phyloP scores from a whole-genome alignment of 2,329 filamentous ascomycete species.

The Epichloe coenophiala region DNA sequence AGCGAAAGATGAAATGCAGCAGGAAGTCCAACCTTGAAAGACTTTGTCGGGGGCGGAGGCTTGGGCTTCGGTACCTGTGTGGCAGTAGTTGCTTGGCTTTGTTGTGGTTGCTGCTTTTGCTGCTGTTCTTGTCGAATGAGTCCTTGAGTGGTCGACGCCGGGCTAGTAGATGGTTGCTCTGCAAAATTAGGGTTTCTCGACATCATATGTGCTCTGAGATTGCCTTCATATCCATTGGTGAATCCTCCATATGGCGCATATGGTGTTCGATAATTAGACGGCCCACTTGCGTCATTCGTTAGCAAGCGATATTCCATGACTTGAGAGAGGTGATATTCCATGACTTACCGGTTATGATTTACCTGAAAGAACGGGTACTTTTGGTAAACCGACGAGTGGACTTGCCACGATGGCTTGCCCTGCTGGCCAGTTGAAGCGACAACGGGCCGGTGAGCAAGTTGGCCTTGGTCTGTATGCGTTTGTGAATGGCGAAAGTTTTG shows the following conservation, averaged over 20 bases:
- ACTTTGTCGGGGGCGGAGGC: conserved; percentile 13
- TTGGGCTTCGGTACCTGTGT: conserved; percentile 12
- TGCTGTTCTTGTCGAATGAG: not conserved
- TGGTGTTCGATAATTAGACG: conserved; percentile 44
- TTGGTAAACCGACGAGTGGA: conserved; percentile 30
- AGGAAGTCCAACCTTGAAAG: conserved; percentile 20
- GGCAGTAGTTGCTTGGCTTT: not conserved
- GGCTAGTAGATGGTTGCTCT: conserved; percentile 6
- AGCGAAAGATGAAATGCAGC: conserved; percentile 11
- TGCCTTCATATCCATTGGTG: conserved; percentile 47
- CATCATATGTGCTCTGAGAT: conserved; percentile 31
- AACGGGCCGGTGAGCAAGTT: not conserved
- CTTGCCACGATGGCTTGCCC: conserved; percentile 19
- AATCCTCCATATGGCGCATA: conserved; percentile 45
- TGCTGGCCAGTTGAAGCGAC: conserved; percentile 7
- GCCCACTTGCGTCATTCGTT: conserved; percentile 26
- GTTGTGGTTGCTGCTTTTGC: not conserved
- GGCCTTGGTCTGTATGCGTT: conserved; percentile 1
- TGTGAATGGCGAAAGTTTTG: not conserved
- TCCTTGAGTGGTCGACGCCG: not conserved
- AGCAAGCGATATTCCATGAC: conserved; percentile 4
- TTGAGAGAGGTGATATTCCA: not conserved
- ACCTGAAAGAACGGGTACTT: conserved; percentile 47
- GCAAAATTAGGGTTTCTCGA: conserved; percentile 16
- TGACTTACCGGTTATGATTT: conserved; percentile 40